phyloP scores from a whole-genome alignment of 164 flowering plant genomes.

The Pachysandra terminalis region DNA sequence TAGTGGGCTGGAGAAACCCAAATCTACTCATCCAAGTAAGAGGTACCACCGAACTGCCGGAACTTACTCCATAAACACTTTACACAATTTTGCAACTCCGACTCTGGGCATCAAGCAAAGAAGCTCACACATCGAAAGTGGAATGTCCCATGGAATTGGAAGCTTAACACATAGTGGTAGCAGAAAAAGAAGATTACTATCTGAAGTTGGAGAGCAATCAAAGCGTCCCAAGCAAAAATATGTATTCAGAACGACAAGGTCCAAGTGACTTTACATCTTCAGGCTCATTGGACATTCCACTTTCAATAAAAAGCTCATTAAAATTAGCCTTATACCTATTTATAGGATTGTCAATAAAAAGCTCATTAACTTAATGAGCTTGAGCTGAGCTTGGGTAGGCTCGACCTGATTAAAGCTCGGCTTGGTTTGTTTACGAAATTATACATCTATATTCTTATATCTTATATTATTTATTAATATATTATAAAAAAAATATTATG shows the following conservation, averaged over 20 bases:
- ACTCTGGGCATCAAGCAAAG: constrained; percentile 23
- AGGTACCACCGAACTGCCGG: constrained; percentile 23
- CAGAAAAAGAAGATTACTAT: constrained; percentile 31
- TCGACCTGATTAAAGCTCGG: too few species aligned
- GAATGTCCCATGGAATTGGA: constrained; percentile 11
- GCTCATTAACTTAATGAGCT: too few species aligned
- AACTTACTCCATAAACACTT: constrained; percentile 21
- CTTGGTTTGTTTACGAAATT: too few species aligned
- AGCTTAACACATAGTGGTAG: constrained; percentile 30
- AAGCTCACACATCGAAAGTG: constrained; percentile 21
- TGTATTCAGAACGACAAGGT: constrained; percentile 33
- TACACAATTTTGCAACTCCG: constrained; percentile 23
- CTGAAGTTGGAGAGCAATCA: constrained; percentile 28
- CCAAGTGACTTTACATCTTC: constrained; percentile 29
- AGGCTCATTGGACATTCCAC: too few species aligned
- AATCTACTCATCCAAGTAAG: constrained; percentile 9
- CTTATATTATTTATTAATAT: too few species aligned
- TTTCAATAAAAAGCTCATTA: too few species aligned
- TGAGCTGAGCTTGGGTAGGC: too few species aligned
- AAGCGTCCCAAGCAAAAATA: constrained; percentile 29
- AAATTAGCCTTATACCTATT: too few species aligned
- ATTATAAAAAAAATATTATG: too few species aligned
- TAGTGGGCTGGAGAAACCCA: constrained; percentile 36
- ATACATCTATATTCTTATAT: too few species aligned
- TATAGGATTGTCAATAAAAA: too few species aligned